A percentile compares a stretch with the other conserved stretches of the same genome.
Conservation (phyloP, 495 filamentous ascomycete species). For the Pseudomonodictys pantanalensis region DNA sequence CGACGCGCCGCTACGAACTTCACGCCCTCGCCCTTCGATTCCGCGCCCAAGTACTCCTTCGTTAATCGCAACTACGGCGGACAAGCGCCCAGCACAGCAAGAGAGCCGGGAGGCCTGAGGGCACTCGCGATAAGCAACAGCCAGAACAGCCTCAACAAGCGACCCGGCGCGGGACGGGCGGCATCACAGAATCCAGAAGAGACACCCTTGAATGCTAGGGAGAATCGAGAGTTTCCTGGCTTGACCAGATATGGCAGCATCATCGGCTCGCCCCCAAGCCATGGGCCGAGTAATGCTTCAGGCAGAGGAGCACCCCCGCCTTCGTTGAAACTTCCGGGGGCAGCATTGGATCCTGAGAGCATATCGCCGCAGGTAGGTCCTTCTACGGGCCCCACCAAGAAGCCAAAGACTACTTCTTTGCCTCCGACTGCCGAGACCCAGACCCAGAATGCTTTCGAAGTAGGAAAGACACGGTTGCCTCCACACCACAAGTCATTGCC, state of each 20-base stretch:
- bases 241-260: slow-evolving; percentile 71
- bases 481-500: slow-evolving; percentile 25
- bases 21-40: slow-evolving; percentile 42
- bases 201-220: slow-evolving; percentile 28
- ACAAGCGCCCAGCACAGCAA: neutral
- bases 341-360: slow-evolving; percentile 57
- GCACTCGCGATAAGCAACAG: slow-evolving; percentile 18
- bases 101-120: slow-evolving; percentile 17
- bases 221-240: slow-evolving; percentile 25
- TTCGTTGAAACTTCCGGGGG: slow-evolving; percentile 67
- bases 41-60: slow-evolving; percentile 39
- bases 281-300: slow-evolving; percentile 12
- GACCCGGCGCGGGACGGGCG: slow-evolving; percentile 5
- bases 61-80: slow-evolving; percentile 27
- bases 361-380: slow-evolving; percentile 21
- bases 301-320: slow-evolving; percentile 44
- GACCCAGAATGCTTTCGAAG: slow-evolving; percentile 42
- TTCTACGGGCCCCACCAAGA: slow-evolving; percentile 4
- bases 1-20: slow-evolving; percentile 24
- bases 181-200: slow-evolving; percentile 17
- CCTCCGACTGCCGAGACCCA: slow-evolving; percentile 18
- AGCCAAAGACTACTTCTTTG: slow-evolving; percentile 12
- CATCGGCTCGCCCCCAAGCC: slow-evolving; percentile 57
- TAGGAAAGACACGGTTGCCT: slow-evolving; percentile 40
- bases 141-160: slow-evolving; percentile 8